phyloP scores from a whole-genome alignment of 305 asterid species.

The Fraxinus dipetala region DNA sequence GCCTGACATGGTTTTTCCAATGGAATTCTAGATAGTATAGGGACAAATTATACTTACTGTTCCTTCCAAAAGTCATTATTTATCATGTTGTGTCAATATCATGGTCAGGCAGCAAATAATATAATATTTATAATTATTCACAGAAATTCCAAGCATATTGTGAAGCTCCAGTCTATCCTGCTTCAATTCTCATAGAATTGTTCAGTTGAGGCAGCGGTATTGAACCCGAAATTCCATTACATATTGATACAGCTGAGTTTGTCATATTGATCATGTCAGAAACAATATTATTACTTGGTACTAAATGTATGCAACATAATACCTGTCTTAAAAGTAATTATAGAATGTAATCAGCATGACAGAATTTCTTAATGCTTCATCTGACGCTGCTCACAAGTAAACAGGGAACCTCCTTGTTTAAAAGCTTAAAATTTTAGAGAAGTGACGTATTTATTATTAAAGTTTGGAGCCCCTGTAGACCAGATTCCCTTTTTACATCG shows the following conservation, averaged over 20 bases:
- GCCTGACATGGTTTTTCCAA: neutral
- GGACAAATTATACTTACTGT: neutral
- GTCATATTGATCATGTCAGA: neutral
- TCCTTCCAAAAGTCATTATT: neutral
- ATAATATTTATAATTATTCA: neutral
- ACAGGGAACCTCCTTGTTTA: neutral
- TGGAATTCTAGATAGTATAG: neutral
- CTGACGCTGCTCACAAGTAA: neutral
- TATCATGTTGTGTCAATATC: neutral
- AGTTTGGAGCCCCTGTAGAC: neutral
- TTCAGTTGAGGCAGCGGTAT: neutral
- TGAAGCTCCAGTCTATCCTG: conserved; percentile 58
- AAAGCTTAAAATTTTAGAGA: neutral
- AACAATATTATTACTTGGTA: neutral
- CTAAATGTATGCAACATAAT: neutral
- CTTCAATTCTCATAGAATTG: conserved; percentile 31
- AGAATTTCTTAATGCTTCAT: neutral
- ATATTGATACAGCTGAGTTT: neutral
- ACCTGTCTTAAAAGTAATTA: neutral
- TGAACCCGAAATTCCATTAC: neutral
- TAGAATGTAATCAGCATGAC: neutral
- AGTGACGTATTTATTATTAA: neutral
- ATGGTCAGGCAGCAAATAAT: neutral
- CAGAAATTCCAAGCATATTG: neutral
- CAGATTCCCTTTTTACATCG: neutral